Base-by-base conservation (phyloP, 352 stramenopile species). In the Phytopythium mirpurense region DNA sequence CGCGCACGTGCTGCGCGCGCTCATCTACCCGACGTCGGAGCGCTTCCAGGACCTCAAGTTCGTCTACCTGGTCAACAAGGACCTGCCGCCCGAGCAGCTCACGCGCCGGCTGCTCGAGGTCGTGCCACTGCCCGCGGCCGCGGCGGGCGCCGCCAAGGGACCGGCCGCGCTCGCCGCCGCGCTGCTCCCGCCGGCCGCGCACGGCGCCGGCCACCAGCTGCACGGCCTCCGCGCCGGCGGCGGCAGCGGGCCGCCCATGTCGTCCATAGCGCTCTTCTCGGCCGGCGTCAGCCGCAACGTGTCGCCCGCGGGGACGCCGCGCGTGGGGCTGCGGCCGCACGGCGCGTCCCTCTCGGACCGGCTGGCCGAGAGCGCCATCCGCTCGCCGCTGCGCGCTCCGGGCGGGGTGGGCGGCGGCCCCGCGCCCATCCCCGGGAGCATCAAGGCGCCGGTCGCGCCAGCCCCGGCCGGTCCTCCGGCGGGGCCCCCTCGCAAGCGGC, bases 51-150 rank as follows among this genome's bases (percentile, higher is more conserved):
- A 93, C 59, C 75, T 93, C 58, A 90, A 90, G 52, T 93, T 93
- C 45, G 83, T 93, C 21, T 93, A 93, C 63, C 59, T 92, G 16
- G 81, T 93, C n/a, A 93, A 93, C 60, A 91, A 90, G 51, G 79
- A 92, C 40, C 57, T 86, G 38, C 70, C 81, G 51, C 76, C 78
- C 18, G 71, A 78, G 16, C 78, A 88, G 47, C 79, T 93, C 43
- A 90, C 83, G 27, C 85, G 85, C 62, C 79, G 82, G 19, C 60
- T 93, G 48, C 63, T 91, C 40, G 81, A 91, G 66, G 69, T 83
- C 27, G 75, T 90, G 27, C 73, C 77, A 2, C 54, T 59, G 31
- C n/a, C n/a, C n/a, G n/a, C n/a, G n/a, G n/a, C n/a, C n/a, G n/a
- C n/a, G n/a, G 43, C 57, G 29, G 18, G 7, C 23, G 49, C 72